A percentile compares a stretch with the other conserved stretches of the same genome.
These are phyloP conservation scores for Colletotrichum brevisporum DNA, from an alignment of 2,329 filamentous ascomycete species.

Conservation along the genomic window DNA sequence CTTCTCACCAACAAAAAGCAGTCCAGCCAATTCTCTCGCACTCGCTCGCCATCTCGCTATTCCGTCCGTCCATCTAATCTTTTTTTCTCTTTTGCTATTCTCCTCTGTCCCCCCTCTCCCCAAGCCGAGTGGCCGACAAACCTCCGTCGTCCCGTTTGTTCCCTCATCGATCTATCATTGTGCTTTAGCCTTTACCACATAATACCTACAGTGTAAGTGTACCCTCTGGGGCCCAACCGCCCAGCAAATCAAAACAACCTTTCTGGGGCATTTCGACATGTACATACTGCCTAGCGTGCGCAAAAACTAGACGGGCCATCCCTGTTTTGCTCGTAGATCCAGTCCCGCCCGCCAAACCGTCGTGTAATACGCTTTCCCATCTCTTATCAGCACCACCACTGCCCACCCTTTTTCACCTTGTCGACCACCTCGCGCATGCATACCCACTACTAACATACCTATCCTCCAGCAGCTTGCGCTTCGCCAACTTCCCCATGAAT, in stretches of 20 bases:
- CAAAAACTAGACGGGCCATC: conserved; percentile 35
- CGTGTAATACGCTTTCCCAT: conserved; percentile 34
- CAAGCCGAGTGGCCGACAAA: conserved; percentile 5
- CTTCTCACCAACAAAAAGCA: conserved; percentile 16
- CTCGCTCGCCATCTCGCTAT: conserved; percentile 8
- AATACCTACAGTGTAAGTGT: too few species aligned
- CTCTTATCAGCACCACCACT: conserved; percentile 33
- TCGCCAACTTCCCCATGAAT: conserved; percentile 33
- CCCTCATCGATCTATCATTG: conserved; percentile 12
- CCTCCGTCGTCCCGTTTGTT: conserved; percentile 13
- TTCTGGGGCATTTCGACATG: background rate
- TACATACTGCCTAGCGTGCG: background rate
- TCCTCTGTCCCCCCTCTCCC: background rate
- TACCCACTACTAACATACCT: background rate
- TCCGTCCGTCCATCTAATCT: conserved; percentile 4
- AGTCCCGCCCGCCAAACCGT: conserved; percentile 21
- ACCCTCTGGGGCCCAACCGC: conserved; percentile 9
- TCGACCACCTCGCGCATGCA: background rate
- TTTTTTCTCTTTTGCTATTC: conserved; percentile 1
- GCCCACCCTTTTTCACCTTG: conserved; percentile 19
- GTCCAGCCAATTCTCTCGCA: background rate
- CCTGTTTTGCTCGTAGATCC: conserved; percentile 38
- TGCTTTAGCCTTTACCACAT: conserved; percentile 13
- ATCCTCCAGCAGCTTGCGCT: conserved; percentile 18
- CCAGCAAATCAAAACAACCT: background rate